Base-by-base conservation (phyloP, 2,329 filamentous ascomycete species). In the Dactylella cylindrospora region DNA sequence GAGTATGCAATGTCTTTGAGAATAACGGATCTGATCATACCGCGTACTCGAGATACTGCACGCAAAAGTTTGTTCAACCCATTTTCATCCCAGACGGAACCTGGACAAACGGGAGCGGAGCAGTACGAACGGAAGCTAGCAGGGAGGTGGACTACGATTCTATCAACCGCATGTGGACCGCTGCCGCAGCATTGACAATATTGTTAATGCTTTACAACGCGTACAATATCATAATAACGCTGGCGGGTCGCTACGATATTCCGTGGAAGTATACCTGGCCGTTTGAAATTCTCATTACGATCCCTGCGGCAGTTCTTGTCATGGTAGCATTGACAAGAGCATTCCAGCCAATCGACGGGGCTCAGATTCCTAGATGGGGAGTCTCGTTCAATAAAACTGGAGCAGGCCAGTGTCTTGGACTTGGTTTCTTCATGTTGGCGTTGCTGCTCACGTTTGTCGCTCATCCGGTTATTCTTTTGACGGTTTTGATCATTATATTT, bases 11-110 rank as follows among this genome's bases (percentile, higher is more conserved):
- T 25, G 32, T 53, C 20, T 53, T 38, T 10, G 31, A 45, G 5
- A 53, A 53, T 19, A 45, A 53, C 15, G 20, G 19, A 12, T 12
- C 13, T 31, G 31, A 44, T 17, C 15, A 7, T 23, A 28, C 23
- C n/a, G 12, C 36, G 13, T 53, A 53, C 49, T 38, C 49, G 5
- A 54, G 45, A 39, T 31, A 54, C 12, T 54, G 50, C 22, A 45
- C n/a, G 12, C 29, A 38, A 32, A 31, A 20, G 1, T 45, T 54
- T 26, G 15, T 45, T 6, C 50, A 54, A 32, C 39, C 31, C 2
- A 26, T 45, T 13, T n/a, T 39, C 12, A 39, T 54, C 13, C 50
- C 50, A n/a, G 1, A 7, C 23, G 50, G 50, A 9, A 39, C 50
- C 17, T 15, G 44, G 3, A 12, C 38, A 31, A 45, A 45, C 8